Evolutionary conservation across 441 rosid species (phyloP).

Genomic region (Gossypium lobatum): DNA sequence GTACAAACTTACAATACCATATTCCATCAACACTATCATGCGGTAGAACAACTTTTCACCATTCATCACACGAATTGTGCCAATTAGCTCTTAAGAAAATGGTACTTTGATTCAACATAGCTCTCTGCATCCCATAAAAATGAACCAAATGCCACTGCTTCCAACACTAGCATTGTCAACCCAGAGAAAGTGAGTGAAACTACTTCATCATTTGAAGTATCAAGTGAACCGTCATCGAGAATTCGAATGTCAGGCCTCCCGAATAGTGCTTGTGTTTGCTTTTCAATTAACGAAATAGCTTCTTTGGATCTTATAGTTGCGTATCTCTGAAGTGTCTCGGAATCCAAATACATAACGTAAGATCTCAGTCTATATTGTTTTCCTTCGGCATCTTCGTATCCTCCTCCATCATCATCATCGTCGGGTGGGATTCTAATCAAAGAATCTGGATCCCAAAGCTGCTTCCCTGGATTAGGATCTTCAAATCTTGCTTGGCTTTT

Average conservation of each 20-base stretch:
- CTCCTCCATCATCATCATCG: conserved; percentile 24
- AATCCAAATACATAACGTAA: conserved; percentile 74
- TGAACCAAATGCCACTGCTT: conserved; percentile 85
- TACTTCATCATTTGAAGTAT: conserved; percentile 54
- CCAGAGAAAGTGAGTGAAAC: conserved; percentile 55
- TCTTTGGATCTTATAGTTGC: conserved; percentile 86
- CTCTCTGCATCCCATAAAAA: conserved; percentile 91
- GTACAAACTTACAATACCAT: background rate
- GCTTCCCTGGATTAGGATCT: conserved; percentile 39
- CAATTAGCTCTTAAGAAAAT: conserved; percentile 49
- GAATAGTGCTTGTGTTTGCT: conserved; percentile 80
- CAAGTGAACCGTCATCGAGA: conserved; percentile 65
- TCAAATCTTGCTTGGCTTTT: conserved; percentile 35
- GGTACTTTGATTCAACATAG: conserved; percentile 74
- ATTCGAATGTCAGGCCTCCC: conserved; percentile 74
- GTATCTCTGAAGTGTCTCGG: conserved; percentile 83
- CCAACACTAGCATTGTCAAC: conserved; percentile 75
- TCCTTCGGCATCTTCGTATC: conserved; percentile 30
- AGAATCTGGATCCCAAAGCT: conserved; percentile 72
- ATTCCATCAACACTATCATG: background rate
- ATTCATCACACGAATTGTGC: background rate
- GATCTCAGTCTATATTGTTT: conserved; percentile 53
- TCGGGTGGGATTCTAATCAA: conserved; percentile 51
- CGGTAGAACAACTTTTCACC: background rate
- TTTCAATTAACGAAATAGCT: conserved; percentile 71